Evolutionary conservation across 805 yeast species (phyloP).

Genomic region (Lipomyces orientalis): DNA sequence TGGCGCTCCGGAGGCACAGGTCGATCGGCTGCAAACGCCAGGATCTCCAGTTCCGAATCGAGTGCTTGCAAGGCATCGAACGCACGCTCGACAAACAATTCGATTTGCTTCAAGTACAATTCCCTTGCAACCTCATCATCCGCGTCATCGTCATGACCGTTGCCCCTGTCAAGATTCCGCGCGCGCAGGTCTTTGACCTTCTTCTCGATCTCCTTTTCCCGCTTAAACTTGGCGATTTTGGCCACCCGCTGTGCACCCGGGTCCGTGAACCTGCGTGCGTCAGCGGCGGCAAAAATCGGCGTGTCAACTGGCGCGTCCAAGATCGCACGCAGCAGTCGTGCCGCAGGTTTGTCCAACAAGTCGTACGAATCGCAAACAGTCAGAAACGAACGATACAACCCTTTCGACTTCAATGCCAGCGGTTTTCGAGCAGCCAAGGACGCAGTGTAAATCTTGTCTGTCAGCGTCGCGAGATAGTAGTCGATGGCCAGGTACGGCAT

Average conservation of each 20-base stretch:
- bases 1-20: slow-evolving; percentile 35
- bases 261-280: slow-evolving; percentile 32
- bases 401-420: slow-evolving; percentile 24
- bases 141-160: slow-evolving; percentile 34
- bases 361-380: slow-evolving; percentile 29
- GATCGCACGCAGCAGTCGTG: slow-evolving; percentile 17
- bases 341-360: slow-evolving; percentile 12
- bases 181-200: slow-evolving; percentile 51
- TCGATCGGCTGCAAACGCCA: slow-evolving; percentile 48
- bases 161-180: not conserved
- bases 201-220: slow-evolving; percentile 59
- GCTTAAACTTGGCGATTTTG: slow-evolving; percentile 71
- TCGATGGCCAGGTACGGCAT: slow-evolving; percentile 59
- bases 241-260: slow-evolving; percentile 63
- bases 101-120: slow-evolving; percentile 61
- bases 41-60: slow-evolving; percentile 68
- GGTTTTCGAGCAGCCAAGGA: slow-evolving; percentile 19
- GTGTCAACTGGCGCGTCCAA: slow-evolving; percentile 23
- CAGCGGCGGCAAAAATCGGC: slow-evolving; percentile 23
- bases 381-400: slow-evolving; percentile 25
- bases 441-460: slow-evolving; percentile 42
- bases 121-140: slow-evolving; percentile 72
- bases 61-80: slow-evolving; percentile 63
- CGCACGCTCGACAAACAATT: slow-evolving; percentile 57
- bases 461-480: slow-evolving; percentile 58